These are phyloP conservation scores for Raffaelea albimanens DNA, from an alignment of 2,329 filamentous ascomycete genomes.

Conservation along the genomic window DNA sequence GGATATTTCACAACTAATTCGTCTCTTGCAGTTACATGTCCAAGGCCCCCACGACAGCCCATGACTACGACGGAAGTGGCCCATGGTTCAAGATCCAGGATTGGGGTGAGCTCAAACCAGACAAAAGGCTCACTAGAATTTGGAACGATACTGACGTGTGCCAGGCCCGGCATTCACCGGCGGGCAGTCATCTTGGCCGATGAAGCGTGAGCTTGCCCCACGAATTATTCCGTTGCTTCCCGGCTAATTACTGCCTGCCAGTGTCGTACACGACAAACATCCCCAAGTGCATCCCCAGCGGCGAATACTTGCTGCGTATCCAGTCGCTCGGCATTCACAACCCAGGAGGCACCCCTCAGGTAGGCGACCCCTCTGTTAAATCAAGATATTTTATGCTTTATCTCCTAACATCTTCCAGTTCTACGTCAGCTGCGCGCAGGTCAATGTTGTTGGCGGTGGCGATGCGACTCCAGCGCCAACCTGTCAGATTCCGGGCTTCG, in stretches of 20 bases:
- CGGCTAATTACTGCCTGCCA: slow-evolving; percentile 5
- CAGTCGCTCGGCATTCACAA: slow-evolving; percentile 54
- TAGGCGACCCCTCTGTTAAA: slow-evolving; percentile 1
- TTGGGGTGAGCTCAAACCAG: too few relatives aligned
- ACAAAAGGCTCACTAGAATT: too few relatives aligned
- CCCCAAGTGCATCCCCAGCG: slow-evolving; percentile 41
- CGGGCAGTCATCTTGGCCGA: slow-evolving; percentile 23
- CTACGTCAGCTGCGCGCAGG: slow-evolving; percentile 37
- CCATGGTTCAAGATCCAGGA: slow-evolving; percentile 34
- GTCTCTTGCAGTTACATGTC: slow-evolving; percentile 26
- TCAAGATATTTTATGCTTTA: background rate
- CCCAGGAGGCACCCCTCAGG: slow-evolving; percentile 31
- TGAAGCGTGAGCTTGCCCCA: slow-evolving; percentile 18
- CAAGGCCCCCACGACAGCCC: slow-evolving; percentile 25
- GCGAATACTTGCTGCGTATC: slow-evolving; percentile 51
- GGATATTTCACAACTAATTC: background rate
- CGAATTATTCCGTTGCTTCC: background rate
- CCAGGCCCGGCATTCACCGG: slow-evolving; percentile 22
- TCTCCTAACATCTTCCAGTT: slow-evolving; percentile 30
- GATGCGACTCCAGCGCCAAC: slow-evolving; percentile 21
- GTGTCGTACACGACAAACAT: slow-evolving; percentile 31
- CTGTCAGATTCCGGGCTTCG: slow-evolving; percentile 26
- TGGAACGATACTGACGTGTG: too few relatives aligned
- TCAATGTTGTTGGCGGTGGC: slow-evolving; percentile 33
- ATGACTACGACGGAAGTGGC: slow-evolving; percentile 27